phyloP scores from a whole-genome alignment of 169 alveolate species.

The Cystoisospora suis region DNA sequence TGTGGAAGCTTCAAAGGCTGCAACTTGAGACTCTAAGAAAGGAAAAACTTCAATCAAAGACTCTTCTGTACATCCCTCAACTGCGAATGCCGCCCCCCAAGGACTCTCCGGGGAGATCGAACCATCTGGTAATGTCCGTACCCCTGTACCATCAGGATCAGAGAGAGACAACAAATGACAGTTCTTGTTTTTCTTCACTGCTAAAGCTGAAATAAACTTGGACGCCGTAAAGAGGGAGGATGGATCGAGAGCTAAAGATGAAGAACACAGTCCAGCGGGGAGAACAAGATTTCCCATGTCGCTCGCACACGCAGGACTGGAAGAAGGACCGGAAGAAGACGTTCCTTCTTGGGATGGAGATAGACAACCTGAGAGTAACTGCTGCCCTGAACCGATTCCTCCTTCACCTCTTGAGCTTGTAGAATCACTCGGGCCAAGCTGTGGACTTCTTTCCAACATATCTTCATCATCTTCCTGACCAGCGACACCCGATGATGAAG shows the following conservation, averaged over 20 bases:
- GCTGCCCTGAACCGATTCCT: too few relatives aligned
- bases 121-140: slow-evolving; percentile 46
- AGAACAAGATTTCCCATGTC: slow-evolving; percentile 3
- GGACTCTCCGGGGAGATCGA: slow-evolving; percentile 28
- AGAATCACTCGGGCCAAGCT: too few relatives aligned
- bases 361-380: too few relatives aligned
- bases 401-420: too few relatives aligned
- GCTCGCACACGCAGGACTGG: too few relatives aligned
- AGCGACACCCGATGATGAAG: too few relatives aligned
- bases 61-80: slow-evolving; percentile 62
- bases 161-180: slow-evolving; percentile 51
- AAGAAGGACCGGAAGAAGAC: too few relatives aligned
- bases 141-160: slow-evolving; percentile 58
- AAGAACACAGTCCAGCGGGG: not conserved
- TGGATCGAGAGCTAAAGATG: slow-evolving; percentile 24
- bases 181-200: slow-evolving; percentile 41
- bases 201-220: slow-evolving; percentile 49
- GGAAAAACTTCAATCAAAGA: slow-evolving; percentile 19
- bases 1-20: slow-evolving; percentile 49
- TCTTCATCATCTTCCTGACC: too few relatives aligned
- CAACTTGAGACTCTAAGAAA: slow-evolving; percentile 46
- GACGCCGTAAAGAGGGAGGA: slow-evolving; percentile 25
- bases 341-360: too few relatives aligned
- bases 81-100: slow-evolving; percentile 61
- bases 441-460: too few relatives aligned